Base-by-base conservation (phyloP, 2,329 filamentous ascomycete species). In the Aspergillus sp. region DNA sequence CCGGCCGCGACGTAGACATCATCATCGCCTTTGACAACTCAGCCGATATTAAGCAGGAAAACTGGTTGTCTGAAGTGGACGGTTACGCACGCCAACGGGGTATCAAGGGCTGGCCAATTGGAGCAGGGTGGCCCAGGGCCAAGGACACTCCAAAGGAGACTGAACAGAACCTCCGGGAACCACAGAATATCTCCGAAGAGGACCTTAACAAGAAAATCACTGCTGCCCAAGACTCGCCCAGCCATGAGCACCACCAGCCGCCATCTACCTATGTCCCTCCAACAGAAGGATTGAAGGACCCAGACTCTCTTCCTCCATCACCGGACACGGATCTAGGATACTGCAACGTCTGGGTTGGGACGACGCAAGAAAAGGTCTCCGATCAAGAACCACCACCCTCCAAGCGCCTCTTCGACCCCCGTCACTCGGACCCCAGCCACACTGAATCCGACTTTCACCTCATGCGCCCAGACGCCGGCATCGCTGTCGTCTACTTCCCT, bases 311-410 rank as follows among this genome's bases (percentile, higher is more conserved):
- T 43, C 50, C 45, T 22, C 8, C 32, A 3, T 24, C 48, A 12
- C 18, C 62, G 32, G 63, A 67, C n/a, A 67, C 65, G 5, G 87
- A 92, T 36, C 80, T 99, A 0, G 89, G 89, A 5, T 95, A 93
- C 78, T 98, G 95, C 77, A 98, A 93, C 18, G 85, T 98, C 57
- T 99, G 95, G 95, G 89, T 97, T 7, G 95, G 95, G 34, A 89
- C 85, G 0, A 96, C 85, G 3, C 82, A 91, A 66, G 91, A 96
- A 70, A 86, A 87, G 5, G 81, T 82, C 3, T 78, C 80, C 2
- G 76, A 80, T 1, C 74, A 82, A 8, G 81, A 87, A 61, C 79
- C 78, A 43, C 83, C 80, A 0, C 74, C 74, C 42, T 82, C 77
- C 30, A 86, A 83, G 65, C 80, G 74, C 24, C 64, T 79, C 55